These are phyloP conservation scores for Paulownia fortunei DNA, from an alignment of 257 asterid genomes.

Conservation along the genomic window DNA sequence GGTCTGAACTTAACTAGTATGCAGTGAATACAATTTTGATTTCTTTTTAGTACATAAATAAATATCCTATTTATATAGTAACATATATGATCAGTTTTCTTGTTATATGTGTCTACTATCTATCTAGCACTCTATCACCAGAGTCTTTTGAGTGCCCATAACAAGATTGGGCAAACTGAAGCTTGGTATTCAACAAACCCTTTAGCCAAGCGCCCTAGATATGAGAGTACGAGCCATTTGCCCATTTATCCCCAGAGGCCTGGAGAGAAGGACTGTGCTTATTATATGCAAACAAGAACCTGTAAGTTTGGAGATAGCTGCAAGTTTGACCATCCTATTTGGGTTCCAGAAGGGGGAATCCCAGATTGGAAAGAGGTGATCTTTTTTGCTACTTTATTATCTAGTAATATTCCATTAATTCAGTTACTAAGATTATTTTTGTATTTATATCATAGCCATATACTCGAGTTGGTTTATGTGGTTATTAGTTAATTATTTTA, in stretches of 20 bases:
- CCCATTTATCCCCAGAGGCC: conserved; percentile 99
- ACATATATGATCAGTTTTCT: conserved; percentile 50
- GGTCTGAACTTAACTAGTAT: conserved; percentile 28
- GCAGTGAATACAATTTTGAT: conserved; percentile 22
- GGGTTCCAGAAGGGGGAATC: conserved; percentile 99
- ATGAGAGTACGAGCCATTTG: conserved; percentile 90
- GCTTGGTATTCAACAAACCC: conserved; percentile 93
- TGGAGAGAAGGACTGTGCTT: conserved; percentile 99
- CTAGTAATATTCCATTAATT: conserved; percentile 39
- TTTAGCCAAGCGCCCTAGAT: conserved; percentile 95
- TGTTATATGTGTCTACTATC: conserved; percentile 70
- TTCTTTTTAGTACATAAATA: conserved; percentile 35
- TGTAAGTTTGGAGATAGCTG: conserved; percentile 99
- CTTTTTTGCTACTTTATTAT: conserved; percentile 53
- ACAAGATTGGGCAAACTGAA: conserved; percentile 88
- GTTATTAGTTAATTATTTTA: conserved; percentile 28
- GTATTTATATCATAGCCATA: conserved; percentile 33
- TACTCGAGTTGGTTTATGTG: conserved; percentile 28
- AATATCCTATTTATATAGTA: conserved; percentile 42
- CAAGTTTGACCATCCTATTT: conserved; percentile 99
- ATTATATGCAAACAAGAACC: conserved; percentile 99
- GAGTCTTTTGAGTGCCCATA: conserved; percentile 82
- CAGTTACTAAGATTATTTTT: conserved; percentile 29
- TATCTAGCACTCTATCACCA: conserved; percentile 91
- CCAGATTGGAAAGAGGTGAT: conserved; percentile 99